phyloP scores from a whole-genome alignment of 1,139 yeast species.

The Tardiomyces digboiensis region DNA sequence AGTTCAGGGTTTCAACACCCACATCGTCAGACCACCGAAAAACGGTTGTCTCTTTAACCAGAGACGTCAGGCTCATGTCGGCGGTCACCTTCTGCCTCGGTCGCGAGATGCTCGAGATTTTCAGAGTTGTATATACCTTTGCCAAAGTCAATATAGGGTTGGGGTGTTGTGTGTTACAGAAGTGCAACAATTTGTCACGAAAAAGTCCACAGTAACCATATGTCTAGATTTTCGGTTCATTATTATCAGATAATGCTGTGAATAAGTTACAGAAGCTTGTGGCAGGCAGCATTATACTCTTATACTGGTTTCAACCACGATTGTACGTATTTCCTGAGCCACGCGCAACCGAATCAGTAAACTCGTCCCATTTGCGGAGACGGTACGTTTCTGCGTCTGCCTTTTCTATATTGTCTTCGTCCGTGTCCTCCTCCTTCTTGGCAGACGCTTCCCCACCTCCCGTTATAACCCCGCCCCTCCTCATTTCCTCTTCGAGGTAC shows the following conservation, averaged over 20 bases:
- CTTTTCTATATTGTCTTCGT: constrained; percentile 45
- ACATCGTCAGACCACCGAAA: not conserved
- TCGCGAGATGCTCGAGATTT: too few species aligned
- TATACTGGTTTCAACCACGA: constrained; percentile 65
- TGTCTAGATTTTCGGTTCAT: too few species aligned
- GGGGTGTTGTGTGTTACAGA: too few species aligned
- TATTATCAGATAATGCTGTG: too few species aligned
- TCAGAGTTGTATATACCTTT: too few species aligned
- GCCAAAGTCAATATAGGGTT: too few species aligned
- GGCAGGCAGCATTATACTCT: too few species aligned
- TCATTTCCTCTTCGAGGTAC: constrained; percentile 74
- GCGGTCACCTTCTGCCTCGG: too few species aligned
- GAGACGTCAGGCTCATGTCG: not conserved
- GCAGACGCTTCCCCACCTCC: constrained; percentile 36
- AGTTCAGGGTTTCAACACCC: not conserved
- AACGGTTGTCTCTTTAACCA: not conserved
- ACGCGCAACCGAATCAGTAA: constrained; percentile 73
- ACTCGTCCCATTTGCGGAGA: constrained; percentile 86
- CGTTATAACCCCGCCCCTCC: constrained; percentile 66
- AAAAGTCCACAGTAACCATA: too few species aligned
- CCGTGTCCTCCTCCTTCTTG: constrained; percentile 31
- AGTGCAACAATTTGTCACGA: too few species aligned
- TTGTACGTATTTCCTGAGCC: constrained; percentile 90
- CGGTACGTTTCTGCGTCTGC: constrained; percentile 43
- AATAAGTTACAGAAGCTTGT: too few species aligned